Percentiles rank a stretch among this genome's conserved stretches.
Evolutionary conservation across 768 basidiomycete genomes (phyloP).

Genomic region (Pleurotus tuber-regium): DNA sequence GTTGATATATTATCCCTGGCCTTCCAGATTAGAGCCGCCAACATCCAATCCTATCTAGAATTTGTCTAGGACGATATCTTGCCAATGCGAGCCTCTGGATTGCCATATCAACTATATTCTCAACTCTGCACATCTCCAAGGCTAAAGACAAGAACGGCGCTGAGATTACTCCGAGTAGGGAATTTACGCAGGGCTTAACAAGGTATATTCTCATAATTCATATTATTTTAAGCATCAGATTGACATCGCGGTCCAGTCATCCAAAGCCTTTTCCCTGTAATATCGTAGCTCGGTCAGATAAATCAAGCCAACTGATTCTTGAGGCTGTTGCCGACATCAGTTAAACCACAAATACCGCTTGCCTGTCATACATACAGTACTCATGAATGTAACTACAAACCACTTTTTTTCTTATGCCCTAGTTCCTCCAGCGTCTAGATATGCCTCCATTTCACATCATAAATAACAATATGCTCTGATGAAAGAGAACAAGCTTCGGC

Average conservation of each 20-base stretch:
- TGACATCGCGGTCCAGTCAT: slow-evolving; percentile 4
- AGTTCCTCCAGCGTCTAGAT: no score
- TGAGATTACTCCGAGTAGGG: slow-evolving; percentile 35
- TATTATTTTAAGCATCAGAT: neutral
- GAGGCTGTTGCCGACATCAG: neutral
- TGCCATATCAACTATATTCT: slow-evolving; percentile 42
- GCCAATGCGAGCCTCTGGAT: slow-evolving; percentile 48
- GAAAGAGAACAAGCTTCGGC: no score
- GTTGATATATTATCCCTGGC: neutral
- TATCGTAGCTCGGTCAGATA: slow-evolving; percentile 13
- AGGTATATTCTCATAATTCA: slow-evolving; percentile 27
- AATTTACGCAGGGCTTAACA: slow-evolving; percentile 40
- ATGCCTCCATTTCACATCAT: no score
- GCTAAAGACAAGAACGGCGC: slow-evolving; percentile 31
- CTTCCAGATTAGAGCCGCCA: neutral
- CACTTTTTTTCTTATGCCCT: no score
- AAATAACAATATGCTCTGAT: no score
- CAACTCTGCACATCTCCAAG: slow-evolving; percentile 42
- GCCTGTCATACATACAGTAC: no score
- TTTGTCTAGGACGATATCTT: slow-evolving; percentile 47
- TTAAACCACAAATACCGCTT: no score
- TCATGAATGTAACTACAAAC: no score
- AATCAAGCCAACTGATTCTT: neutral
- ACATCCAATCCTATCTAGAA: slow-evolving; percentile 17
- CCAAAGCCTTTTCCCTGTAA: slow-evolving; percentile 13